Percentiles rank a stretch among this genome's conserved stretches.
Evolutionary conservation across 2,329 filamentous ascomycete species (phyloP).

Genomic region (Neofusicoccum laricinum): DNA sequence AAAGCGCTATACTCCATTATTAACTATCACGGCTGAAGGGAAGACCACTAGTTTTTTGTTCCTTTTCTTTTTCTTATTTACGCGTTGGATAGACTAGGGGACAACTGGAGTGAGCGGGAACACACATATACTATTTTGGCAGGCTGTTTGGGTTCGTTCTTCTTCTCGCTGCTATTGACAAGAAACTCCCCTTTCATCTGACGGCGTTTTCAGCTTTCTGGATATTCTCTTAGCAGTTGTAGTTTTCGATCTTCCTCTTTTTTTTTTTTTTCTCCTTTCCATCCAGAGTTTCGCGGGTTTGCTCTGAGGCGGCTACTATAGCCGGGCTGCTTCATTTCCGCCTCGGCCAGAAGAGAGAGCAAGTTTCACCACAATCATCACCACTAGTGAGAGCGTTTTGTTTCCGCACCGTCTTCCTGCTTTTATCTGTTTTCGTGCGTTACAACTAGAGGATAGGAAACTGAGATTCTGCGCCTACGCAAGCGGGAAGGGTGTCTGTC

Average conservation of each 20-base stretch:
- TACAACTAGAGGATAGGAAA: too few relatives aligned
- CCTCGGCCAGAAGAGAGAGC: too few relatives aligned
- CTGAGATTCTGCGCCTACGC: too few relatives aligned
- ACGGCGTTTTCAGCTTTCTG: background rate
- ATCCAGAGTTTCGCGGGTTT: too few relatives aligned
- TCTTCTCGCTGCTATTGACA: background rate
- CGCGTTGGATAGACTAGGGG: constrained; percentile 6
- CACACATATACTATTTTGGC: background rate
- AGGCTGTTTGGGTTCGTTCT: background rate
- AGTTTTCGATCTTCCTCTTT: background rate
- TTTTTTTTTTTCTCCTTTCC: background rate
- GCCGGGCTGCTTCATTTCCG: too few relatives aligned
- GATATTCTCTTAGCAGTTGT: background rate
- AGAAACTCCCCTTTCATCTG: background rate
- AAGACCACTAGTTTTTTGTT: background rate
- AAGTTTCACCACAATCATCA: too few relatives aligned
- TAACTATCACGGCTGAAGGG: background rate
- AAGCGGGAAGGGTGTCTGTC: too few relatives aligned
- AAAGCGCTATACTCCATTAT: background rate
- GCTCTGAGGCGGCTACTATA: too few relatives aligned
- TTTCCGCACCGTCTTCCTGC: too few relatives aligned
- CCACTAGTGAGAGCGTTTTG: too few relatives aligned
- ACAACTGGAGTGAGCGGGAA: background rate
- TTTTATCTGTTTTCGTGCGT: too few relatives aligned
- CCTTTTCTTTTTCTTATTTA: background rate